Evolutionary conservation across 179 eudicot species (phyloP), one percentile per base, ranked within the genome.

Genomic region (Camellia oleifera): DNA sequence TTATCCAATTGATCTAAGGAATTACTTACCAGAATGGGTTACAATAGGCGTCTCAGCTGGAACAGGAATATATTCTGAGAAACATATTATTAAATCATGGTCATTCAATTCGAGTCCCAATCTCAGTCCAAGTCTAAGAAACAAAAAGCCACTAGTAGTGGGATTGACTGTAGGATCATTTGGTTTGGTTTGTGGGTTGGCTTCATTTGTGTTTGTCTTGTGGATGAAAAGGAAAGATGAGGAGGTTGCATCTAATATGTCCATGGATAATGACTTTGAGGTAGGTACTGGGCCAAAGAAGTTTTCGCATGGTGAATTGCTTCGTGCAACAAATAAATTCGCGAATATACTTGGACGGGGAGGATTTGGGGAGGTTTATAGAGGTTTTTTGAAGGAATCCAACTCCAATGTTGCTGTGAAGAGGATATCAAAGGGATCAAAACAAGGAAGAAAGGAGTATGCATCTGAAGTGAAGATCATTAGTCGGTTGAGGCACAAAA

Each of bases 401-500:
- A 17, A 8, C 48, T 58, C 32, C 14, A 20, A 40, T 15, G 66
- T 84, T 15, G 83, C 81, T 2, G 88, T 81, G n/a, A 86, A 86
- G 58, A 81, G 64, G 61, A 63, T 83, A 3, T 83, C 86, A 58
- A 81, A 77, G 18, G 88, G 86, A 2, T 83, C 88, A 0, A 83
- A 61, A 32, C 86, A 86, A 50, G 86, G 88, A 40, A 64, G 53
- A 65, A 83, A 85, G 40, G 80, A 83, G 77, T 85, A 80, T 23
- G 66, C 65, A 2, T 61, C 88, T 0, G 88, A 86, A 75, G 83
- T 86, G 15, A 86, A 76, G 77, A 76, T 77, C 8, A 81, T 86
- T 23, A 86, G 86, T 7, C 83, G 75, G 42, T 45, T 86, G 68
- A 83, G 86, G 74, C 84, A 81, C 63, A 52, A 81, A 54, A 86